phyloP scores from a whole-genome alignment of 179 eudicot species.

The Camellia oleifera region DNA sequence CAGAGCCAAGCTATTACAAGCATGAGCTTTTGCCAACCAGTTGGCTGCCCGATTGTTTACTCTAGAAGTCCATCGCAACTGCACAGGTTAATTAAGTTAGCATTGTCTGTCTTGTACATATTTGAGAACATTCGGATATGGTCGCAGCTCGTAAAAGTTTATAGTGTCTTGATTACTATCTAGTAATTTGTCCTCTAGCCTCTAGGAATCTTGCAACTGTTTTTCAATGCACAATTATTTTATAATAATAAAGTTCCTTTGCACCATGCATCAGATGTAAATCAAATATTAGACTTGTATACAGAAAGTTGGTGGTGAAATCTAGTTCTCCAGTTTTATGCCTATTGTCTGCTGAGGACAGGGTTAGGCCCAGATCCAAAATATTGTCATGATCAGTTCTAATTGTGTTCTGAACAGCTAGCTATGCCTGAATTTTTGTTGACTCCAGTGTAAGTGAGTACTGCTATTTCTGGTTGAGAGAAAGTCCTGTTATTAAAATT shows the following conservation, averaged over 20 bases:
- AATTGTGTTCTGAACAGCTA: background rate
- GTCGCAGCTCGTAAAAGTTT: background rate
- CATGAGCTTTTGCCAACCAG: background rate
- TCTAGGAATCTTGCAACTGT: no score
- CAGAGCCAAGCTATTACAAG: no score
- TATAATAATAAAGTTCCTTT: no score
- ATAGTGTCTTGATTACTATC: background rate
- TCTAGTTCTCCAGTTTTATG: background rate
- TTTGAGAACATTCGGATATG: background rate
- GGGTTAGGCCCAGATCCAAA: background rate
- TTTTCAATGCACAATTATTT: background rate
- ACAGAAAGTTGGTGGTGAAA: background rate
- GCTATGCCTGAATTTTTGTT: background rate
- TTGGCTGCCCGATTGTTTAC: no score
- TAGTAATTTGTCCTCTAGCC: background rate
- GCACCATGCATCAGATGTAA: background rate
- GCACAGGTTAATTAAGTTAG: background rate
- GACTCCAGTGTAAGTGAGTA: background rate
- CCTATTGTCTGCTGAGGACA: background rate
- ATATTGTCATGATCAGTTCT: background rate
- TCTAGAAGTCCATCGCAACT: no score
- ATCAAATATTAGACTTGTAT: constrained; percentile 2
- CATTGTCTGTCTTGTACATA: background rate
- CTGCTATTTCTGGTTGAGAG: background rate
- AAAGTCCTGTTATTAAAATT: background rate